Percentiles rank a stretch among this genome's conserved stretches.
These are phyloP conservation scores for Colletotrichum spaethianum DNA, from an alignment of 2,329 filamentous ascomycete species.

Conservation along the genomic window DNA sequence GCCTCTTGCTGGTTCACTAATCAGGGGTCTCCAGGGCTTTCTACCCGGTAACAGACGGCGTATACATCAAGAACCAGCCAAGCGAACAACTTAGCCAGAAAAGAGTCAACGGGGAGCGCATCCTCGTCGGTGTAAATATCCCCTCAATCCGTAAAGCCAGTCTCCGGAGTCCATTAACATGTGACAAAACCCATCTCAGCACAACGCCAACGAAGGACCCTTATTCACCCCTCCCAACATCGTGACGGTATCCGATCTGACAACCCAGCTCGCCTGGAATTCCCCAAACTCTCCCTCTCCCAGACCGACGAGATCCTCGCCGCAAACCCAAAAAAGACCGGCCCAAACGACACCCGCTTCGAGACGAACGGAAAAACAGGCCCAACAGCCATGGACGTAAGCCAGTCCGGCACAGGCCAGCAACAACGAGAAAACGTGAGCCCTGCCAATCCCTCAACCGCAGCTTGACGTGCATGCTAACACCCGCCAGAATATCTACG, in stretches of 20 bases:
- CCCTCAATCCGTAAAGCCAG: too few species aligned
- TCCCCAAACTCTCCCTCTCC: constrained; percentile 43
- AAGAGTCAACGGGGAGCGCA: constrained; percentile 47
- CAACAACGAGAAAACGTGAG: constrained; percentile 56
- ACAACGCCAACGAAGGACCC: constrained; percentile 66
- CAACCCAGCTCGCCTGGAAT: constrained; percentile 52
- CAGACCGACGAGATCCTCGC: constrained; percentile 56
- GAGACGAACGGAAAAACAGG: constrained; percentile 31
- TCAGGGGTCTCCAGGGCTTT: constrained; percentile 42
- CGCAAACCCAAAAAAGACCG: constrained; percentile 46
- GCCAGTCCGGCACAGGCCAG: constrained; percentile 63
- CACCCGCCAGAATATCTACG: constrained; percentile 65
- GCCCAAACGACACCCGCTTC: constrained; percentile 38
- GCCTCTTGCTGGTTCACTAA: neutral
- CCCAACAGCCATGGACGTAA: constrained; percentile 53
- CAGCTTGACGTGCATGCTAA: neutral
- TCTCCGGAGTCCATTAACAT: rapidly evolving
- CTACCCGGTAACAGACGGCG: constrained; percentile 53
- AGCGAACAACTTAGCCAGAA: constrained; percentile 47
- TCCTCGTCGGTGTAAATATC: constrained; percentile 40
- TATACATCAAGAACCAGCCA: constrained; percentile 49
- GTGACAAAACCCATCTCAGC: neutral
- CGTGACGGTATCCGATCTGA: constrained; percentile 55
- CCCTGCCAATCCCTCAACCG: too few species aligned
- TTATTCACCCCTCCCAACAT: constrained; percentile 61